Percentiles rank a stretch among this genome's conserved stretches.
Evolutionary conservation across 805 yeast genomes (phyloP).

Genomic region (Candida quercuum): DNA sequence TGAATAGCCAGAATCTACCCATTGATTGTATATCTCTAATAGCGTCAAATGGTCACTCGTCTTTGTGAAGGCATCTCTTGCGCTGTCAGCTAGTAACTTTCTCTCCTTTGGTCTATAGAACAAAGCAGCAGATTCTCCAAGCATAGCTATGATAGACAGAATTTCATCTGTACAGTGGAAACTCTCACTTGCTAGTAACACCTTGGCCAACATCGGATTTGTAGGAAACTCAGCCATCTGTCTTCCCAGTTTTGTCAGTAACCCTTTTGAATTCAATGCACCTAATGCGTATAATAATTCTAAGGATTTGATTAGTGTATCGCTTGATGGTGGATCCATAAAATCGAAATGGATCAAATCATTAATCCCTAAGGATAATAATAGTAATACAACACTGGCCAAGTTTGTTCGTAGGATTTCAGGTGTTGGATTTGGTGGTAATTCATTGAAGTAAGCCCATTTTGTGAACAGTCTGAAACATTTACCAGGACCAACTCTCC

Average conservation of each 20-base stretch:
- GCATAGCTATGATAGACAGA: conserved; percentile 73
- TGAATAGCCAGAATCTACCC: conserved; percentile 65
- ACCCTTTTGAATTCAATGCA: conserved; percentile 77
- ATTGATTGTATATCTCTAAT: conserved; percentile 69
- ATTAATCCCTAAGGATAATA: conserved; percentile 79
- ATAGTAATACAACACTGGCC: conserved; percentile 65
- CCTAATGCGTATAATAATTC: conserved; percentile 83
- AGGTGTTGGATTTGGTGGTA: conserved; percentile 78
- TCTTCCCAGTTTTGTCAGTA: conserved; percentile 69
- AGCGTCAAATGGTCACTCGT: conserved; percentile 73
- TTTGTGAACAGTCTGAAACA: conserved; percentile 88
- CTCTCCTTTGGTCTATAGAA: conserved; percentile 69
- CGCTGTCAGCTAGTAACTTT: conserved; percentile 59
- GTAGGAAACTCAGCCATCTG: conserved; percentile 90
- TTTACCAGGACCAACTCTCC: conserved; percentile 95
- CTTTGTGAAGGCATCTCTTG: conserved; percentile 48
- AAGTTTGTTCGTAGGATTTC: conserved; percentile 87
- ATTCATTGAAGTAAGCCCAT: conserved; percentile 70
- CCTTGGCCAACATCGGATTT: conserved; percentile 84
- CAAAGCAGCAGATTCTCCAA: conserved; percentile 70
- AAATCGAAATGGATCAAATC: conserved; percentile 83
- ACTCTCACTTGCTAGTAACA: conserved; percentile 56
- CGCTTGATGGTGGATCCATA: conserved; percentile 82
- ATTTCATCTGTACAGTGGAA: conserved; percentile 63
- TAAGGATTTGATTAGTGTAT: conserved; percentile 66